A percentile compares a stretch with the other conserved stretches of the same genome.
Evolutionary conservation across 1,284 basidiomycete species (phyloP).

Genomic region (Schizophyllum amplum): DNA sequence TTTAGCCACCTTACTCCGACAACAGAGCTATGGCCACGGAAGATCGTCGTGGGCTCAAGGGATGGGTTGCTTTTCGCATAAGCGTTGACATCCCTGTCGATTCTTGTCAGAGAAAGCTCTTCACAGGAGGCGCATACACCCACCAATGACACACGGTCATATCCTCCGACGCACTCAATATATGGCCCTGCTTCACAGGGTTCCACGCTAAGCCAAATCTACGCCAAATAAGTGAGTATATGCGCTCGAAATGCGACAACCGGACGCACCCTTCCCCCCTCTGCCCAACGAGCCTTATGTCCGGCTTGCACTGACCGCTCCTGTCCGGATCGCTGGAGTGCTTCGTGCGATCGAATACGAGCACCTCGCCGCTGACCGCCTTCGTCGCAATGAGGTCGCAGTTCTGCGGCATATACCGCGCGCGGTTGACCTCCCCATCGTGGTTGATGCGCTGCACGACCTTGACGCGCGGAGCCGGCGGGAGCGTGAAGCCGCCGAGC

Average conservation of each 20-base stretch:
- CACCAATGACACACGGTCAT: slow-evolving; percentile 95
- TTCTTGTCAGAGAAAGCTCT: slow-evolving; percentile 4
- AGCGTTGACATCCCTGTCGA: slow-evolving; percentile 81
- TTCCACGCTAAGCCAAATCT: slow-evolving; percentile 95
- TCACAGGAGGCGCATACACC: slow-evolving; percentile 17
- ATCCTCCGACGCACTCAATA: slow-evolving; percentile 92
- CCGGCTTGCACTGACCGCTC: slow-evolving; percentile 80
- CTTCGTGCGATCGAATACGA: slow-evolving; percentile 95
- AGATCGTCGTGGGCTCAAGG: slow-evolving; percentile 78
- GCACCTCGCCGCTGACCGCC: slow-evolving; percentile 82
- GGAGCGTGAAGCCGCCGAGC: slow-evolving; percentile 79
- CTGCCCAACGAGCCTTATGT: slow-evolving; percentile 88
- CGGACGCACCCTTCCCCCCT: slow-evolving; percentile 79
- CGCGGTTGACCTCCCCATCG: slow-evolving; percentile 92
- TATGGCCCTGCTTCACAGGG: slow-evolving; percentile 73
- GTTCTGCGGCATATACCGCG: slow-evolving; percentile 99
- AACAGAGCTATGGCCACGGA: slow-evolving; percentile 82
- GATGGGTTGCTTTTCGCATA: slow-evolving; percentile 78
- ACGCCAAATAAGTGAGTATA: slow-evolving; percentile 3
- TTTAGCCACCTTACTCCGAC: slow-evolving; percentile 71
- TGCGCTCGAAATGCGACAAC: slow-evolving; percentile 1
- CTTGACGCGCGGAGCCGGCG: slow-evolving; percentile 74
- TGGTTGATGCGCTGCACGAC: slow-evolving; percentile 96
- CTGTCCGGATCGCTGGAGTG: slow-evolving; percentile 89
- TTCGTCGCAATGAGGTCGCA: slow-evolving; percentile 96